Percentiles rank a stretch among this genome's conserved stretches.
Conservation (phyloP, 2,329 filamentous ascomycete genomes). For the Ceratocystis cubensis region DNA sequence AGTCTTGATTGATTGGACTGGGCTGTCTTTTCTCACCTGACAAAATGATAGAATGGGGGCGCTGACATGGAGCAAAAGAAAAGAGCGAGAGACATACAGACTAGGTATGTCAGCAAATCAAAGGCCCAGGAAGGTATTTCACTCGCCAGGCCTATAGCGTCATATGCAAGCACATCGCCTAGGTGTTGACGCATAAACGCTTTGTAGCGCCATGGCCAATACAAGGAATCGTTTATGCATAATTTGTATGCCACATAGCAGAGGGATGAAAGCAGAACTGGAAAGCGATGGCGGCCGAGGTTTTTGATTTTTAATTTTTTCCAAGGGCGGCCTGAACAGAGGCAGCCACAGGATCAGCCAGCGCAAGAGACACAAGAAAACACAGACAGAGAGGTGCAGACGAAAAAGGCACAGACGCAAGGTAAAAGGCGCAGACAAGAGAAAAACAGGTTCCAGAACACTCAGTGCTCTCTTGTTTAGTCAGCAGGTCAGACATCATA, state of each 20-base stretch:
- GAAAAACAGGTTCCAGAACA: background rate
- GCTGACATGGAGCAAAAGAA: no score
- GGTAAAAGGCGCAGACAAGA: background rate
- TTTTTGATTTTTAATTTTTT: no score
- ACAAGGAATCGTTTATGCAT: slow-evolving; percentile 2
- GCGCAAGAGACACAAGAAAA: background rate
- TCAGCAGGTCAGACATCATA: background rate
- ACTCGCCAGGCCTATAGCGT: no score
- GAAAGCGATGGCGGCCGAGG: background rate
- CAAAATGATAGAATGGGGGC: no score
- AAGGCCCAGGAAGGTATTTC: background rate
- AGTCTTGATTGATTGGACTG: background rate
- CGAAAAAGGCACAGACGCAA: background rate
- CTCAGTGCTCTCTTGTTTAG: background rate
- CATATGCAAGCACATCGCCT: background rate
- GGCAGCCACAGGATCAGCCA: no score
- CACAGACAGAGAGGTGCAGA: background rate
- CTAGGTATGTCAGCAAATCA: no score
- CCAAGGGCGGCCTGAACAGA: no score
- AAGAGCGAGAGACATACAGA: no score
- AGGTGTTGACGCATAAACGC: background rate
- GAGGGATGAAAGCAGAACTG: background rate
- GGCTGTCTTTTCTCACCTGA: no score
- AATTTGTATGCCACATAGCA: background rate
- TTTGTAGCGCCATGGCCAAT: slow-evolving; percentile 4